Evolutionary conservation across 768 basidiomycete species (phyloP).

Genomic region (Lactifluus subvellereus): DNA sequence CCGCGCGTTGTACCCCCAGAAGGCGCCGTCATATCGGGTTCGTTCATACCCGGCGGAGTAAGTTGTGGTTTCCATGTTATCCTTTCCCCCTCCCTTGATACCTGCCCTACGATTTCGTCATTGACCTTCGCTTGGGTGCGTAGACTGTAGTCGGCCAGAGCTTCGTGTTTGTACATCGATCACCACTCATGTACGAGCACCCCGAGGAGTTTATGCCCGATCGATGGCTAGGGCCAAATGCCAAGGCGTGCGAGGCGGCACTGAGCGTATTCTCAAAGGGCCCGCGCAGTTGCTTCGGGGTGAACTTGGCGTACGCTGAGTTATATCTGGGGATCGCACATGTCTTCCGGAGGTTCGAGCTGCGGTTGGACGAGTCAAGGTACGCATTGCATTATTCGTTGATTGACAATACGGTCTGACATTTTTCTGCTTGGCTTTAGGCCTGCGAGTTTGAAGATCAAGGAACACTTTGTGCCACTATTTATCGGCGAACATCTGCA

Average conservation of each 20-base stretch:
- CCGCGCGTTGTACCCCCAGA: conserved; percentile 37
- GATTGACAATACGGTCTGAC: not conserved
- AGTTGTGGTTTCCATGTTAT: conserved; percentile 13
- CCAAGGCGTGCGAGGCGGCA: conserved; percentile 36
- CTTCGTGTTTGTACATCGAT: conserved; percentile 36
- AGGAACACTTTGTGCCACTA: conserved; percentile 15
- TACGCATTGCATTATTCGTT: not conserved
- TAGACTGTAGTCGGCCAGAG: conserved; percentile 42
- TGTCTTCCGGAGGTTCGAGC: conserved; percentile 36
- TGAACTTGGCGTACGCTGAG: conserved; percentile 43
- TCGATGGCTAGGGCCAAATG: conserved; percentile 37
- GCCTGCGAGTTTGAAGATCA: conserved; percentile 12
- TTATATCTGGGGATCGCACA: conserved; percentile 39
- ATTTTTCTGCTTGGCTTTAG: not conserved
- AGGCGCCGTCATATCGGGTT: conserved; percentile 34
- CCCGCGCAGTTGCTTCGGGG: conserved; percentile 41
- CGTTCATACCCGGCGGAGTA: conserved; percentile 37
- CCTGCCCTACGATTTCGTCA: not conserved
- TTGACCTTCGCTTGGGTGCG: not conserved
- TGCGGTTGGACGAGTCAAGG: conserved; percentile 30
- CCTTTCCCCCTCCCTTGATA: not conserved
- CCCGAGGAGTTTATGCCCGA: conserved; percentile 38
- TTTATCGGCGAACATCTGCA: conserved; percentile 7
- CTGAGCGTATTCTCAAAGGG: conserved; percentile 42
- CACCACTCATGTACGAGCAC: conserved; percentile 38